These are phyloP conservation scores for Kodamaea alishanica DNA, from an alignment of 1,139 yeast species.

Conservation along the genomic window DNA sequence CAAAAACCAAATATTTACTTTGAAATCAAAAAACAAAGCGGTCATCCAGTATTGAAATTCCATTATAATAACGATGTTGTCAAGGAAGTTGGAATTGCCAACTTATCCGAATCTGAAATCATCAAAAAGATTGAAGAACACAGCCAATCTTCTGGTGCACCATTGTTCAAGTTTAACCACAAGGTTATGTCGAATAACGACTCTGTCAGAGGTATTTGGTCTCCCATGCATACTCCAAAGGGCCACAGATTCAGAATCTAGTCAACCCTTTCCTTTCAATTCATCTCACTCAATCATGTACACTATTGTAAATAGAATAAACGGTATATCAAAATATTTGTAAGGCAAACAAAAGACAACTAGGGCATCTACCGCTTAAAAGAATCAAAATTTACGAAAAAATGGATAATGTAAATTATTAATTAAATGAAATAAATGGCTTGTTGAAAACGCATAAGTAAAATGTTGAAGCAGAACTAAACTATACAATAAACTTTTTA, in stretches of 20 bases:
- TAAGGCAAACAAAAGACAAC: not conserved
- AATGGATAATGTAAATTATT: not conserved
- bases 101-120: constrained; percentile 58
- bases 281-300: constrained; percentile 2
- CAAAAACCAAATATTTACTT: constrained; percentile 67
- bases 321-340: not conserved
- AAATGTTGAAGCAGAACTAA: constrained; percentile 1
- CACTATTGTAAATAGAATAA: constrained; percentile 13
- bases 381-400: too few species aligned
- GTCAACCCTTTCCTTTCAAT: constrained; percentile 4
- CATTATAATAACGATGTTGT: constrained; percentile 18
- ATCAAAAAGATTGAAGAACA: constrained; percentile 57
- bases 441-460: constrained; percentile 6
- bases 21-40: constrained; percentile 62
- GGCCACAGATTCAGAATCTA: constrained; percentile 64
- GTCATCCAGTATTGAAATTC: constrained; percentile 69
- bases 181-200: constrained; percentile 76
- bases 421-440: constrained; percentile 7
- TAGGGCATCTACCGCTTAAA: too few species aligned
- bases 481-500: constrained; percentile 5
- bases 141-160: constrained; percentile 40
- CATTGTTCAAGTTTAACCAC: constrained; percentile 47
- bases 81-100: constrained; percentile 47
- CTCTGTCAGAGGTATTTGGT: constrained; percentile 96
- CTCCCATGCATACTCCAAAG: constrained; percentile 84